A percentile compares a stretch with the other conserved stretches of the same genome.
phyloP scores from a whole-genome alignment of 129 eudicot species.

The Pittosporum tobira region DNA sequence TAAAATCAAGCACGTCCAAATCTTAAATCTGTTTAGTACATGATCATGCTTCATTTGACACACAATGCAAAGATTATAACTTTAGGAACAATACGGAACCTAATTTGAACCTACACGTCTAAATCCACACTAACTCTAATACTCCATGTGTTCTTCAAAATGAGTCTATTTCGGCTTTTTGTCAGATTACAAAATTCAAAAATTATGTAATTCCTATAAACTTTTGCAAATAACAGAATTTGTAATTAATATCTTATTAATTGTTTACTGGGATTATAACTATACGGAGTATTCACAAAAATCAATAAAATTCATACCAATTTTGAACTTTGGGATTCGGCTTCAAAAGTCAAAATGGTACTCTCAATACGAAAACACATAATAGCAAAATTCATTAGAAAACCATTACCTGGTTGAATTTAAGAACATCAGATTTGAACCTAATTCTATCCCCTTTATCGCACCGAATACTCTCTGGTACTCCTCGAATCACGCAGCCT shows the following conservation, averaged over 20 bases:
- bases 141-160: no score
- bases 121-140: background rate
- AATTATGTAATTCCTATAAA: no score
- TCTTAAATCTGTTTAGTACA: conserved; percentile 1
- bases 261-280: no score
- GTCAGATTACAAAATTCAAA: no score
- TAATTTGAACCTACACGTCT: conserved; percentile 3
- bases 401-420: conserved; percentile 54
- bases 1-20: background rate
- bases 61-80: conserved; percentile 2
- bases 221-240: no score
- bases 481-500: conserved; percentile 36
- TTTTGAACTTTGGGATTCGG: no score
- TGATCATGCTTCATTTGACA: background rate
- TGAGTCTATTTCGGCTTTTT: no score
- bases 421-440: conserved; percentile 82
- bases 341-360: no score
- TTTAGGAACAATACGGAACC: background rate
- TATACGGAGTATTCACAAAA: no score
- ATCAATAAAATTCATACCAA: no score
- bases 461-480: conserved; percentile 63
- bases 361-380: no score
- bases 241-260: no score
- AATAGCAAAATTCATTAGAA: background rate
- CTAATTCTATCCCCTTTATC: conserved; percentile 90